These are phyloP conservation scores for Lachnum nothofagi DNA, from an alignment of 2,329 filamentous ascomycete species.

Conservation along the genomic window DNA sequence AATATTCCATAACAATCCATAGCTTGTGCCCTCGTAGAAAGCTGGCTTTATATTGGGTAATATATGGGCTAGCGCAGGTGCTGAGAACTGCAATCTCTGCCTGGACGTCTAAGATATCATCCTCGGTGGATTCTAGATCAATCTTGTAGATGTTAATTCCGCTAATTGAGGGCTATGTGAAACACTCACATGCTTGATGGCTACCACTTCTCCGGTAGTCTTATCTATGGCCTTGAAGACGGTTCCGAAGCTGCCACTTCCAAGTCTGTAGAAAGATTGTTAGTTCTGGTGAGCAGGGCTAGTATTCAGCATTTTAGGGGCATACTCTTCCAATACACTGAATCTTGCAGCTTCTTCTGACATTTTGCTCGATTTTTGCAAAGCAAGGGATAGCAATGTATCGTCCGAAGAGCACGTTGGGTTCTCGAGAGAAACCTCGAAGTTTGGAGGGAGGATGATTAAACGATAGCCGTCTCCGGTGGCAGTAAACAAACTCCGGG, in stretches of 20 bases:
- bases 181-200: conserved; percentile 81
- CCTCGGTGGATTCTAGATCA: conserved; percentile 95
- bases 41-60: conserved; percentile 94
- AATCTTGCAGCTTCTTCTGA: conserved; percentile 67
- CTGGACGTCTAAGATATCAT: conserved; percentile 97
- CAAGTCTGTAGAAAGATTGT: conserved; percentile 46
- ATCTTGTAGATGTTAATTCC: conserved; percentile 56
- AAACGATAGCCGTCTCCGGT: no score
- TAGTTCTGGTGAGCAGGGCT: conserved; percentile 1
- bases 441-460: no score
- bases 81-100: conserved; percentile 93
- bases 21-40: conserved; percentile 94
- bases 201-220: conserved; percentile 84
- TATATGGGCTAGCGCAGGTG: conserved; percentile 87
- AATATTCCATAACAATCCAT: conserved; percentile 99
- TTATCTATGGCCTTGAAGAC: conserved; percentile 96
- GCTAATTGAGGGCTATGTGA: conserved; percentile 8
- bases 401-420: no score
- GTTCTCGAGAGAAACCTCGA: no score
- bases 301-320: no score
- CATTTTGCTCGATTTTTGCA: no score
- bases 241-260: conserved; percentile 90
- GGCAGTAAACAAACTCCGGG: no score
- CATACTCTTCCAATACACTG: conserved; percentile 80
- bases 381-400: no score